Conservation (phyloP, 106 monocot species). For the Acanthochlamys bracteata region DNA sequence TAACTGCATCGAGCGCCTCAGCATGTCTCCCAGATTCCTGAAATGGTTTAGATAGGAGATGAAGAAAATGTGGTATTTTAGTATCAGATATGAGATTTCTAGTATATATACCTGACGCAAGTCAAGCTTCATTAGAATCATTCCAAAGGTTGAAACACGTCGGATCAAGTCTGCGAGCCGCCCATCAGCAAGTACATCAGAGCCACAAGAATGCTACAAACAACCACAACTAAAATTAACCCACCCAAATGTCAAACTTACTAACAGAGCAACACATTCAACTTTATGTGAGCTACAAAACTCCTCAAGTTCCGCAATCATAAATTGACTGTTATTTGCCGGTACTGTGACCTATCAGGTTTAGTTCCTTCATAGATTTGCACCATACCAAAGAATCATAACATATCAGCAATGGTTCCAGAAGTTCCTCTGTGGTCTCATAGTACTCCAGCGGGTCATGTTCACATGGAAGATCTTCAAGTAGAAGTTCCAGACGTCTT, state of each 20-base stretch:
- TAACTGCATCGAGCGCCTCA: slow-evolving; percentile 74
- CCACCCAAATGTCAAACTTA: too few relatives aligned
- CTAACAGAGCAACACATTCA: too few relatives aligned
- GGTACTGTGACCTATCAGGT: too few relatives aligned
- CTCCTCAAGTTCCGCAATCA: too few relatives aligned
- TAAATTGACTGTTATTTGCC: too few relatives aligned
- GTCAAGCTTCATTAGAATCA: slow-evolving; percentile 90
- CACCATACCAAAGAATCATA: slow-evolving; percentile 86
- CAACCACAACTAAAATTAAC: slow-evolving; percentile 4
- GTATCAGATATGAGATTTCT: not conserved
- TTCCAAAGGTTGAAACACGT: slow-evolving; percentile 78
- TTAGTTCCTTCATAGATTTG: not conserved
- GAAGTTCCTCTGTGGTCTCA: slow-evolving; percentile 67
- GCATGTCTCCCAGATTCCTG: slow-evolving; percentile 74
- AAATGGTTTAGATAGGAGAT: not conserved
- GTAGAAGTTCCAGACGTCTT: slow-evolving; percentile 62
- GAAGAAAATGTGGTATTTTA: not conserved
- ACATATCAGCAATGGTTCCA: slow-evolving; percentile 83
- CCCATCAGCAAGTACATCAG: slow-evolving; percentile 80
- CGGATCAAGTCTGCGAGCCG: slow-evolving; percentile 79
- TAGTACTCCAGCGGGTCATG: slow-evolving; percentile 56
- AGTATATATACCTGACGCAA: slow-evolving; percentile 53
- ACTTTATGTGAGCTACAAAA: too few relatives aligned
- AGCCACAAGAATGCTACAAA: slow-evolving; percentile 85
- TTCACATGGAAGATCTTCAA: slow-evolving; percentile 77